phyloP scores from a whole-genome alignment of 2,329 filamentous ascomycete species.

The Aspergillus neoniger region DNA sequence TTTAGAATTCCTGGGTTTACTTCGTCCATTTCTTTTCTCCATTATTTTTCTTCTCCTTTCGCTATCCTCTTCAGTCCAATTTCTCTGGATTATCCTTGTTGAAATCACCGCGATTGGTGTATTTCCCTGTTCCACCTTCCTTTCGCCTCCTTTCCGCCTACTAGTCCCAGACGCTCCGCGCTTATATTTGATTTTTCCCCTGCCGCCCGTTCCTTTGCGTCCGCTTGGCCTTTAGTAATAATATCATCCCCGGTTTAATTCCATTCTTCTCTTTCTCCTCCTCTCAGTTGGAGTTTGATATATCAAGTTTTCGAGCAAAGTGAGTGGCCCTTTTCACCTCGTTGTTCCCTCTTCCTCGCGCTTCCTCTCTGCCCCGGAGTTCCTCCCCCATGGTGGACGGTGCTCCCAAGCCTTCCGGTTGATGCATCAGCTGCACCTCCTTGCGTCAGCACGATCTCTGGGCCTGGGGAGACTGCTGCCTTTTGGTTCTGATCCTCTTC shows the following conservation, averaged over 20 bases:
- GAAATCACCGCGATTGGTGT: constrained; percentile 13
- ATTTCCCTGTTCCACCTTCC: constrained; percentile 18
- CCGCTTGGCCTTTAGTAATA: constrained; percentile 16
- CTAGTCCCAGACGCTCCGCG: constrained; percentile 19
- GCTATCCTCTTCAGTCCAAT: not conserved
- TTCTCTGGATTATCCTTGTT: constrained; percentile 5
- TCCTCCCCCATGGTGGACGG: not conserved
- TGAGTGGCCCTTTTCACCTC: constrained; percentile 9
- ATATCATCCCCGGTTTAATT: constrained; percentile 14
- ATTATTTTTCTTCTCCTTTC: constrained; percentile 2
- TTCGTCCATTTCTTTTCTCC: constrained; percentile 1
- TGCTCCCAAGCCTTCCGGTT: constrained; percentile 5
- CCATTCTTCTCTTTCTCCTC: constrained; percentile 7
- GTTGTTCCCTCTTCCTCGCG: not conserved
- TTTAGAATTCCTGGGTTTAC: not conserved
- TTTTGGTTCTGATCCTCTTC: constrained; percentile 3
- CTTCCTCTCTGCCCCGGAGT: not conserved
- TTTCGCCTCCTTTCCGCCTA: constrained; percentile 26
- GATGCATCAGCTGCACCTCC: constrained; percentile 19
- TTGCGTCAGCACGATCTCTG: constrained; percentile 20
- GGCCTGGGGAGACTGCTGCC: constrained; percentile 3
- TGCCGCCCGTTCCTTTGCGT: constrained; percentile 15
- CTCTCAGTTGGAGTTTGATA: not conserved
- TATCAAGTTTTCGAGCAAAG: constrained; percentile 10
- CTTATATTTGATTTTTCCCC: constrained; percentile 21